Evolutionary conservation across 139 green algal species (phyloP).

Genomic region (Micractinium conductrix): DNA sequence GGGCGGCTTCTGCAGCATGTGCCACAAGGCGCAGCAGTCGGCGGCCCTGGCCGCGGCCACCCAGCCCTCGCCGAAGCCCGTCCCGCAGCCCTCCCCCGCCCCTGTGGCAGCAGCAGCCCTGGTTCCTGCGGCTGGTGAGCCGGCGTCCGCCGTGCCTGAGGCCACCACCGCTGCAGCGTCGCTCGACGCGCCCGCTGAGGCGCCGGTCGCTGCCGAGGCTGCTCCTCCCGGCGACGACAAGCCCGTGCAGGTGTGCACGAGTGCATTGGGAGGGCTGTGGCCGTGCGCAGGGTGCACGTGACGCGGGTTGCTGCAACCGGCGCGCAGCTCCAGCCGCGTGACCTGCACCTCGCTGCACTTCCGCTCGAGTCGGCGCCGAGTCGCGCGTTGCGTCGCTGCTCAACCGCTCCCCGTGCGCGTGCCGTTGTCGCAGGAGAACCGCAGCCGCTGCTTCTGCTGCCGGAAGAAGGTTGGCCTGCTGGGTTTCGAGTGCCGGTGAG

Average conservation of each 20-base stretch:
- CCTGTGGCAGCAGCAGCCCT: conserved; percentile 20
- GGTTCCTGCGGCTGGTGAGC: neutral
- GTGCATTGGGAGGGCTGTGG: no score
- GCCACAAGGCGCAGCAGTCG: conserved; percentile 24
- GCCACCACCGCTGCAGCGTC: neutral
- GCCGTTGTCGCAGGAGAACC: conserved; percentile 29
- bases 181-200: neutral
- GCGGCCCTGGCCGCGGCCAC: no score
- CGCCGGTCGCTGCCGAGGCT: neutral
- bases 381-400: no score
- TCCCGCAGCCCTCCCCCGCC: neutral
- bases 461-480: conserved; percentile 56
- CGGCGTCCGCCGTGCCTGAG: neutral
- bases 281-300: no score
- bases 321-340: no score
- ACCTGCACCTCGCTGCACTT: no score
- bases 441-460: conserved; percentile 50
- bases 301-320: no score
- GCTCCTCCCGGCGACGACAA: conserved; percentile 10
- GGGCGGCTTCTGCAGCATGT: conserved; percentile 43
- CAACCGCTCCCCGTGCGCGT: no score
- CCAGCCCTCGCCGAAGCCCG: no score
- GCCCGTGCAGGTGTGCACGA: conserved; percentile 17
- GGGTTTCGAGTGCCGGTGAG: conserved; percentile 54
- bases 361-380: no score